Evolutionary conservation across 2,329 filamentous ascomycete genomes (phyloP), one percentile per base, ranked within the genome.

Genomic region (Corynespora cassiicola): DNA sequence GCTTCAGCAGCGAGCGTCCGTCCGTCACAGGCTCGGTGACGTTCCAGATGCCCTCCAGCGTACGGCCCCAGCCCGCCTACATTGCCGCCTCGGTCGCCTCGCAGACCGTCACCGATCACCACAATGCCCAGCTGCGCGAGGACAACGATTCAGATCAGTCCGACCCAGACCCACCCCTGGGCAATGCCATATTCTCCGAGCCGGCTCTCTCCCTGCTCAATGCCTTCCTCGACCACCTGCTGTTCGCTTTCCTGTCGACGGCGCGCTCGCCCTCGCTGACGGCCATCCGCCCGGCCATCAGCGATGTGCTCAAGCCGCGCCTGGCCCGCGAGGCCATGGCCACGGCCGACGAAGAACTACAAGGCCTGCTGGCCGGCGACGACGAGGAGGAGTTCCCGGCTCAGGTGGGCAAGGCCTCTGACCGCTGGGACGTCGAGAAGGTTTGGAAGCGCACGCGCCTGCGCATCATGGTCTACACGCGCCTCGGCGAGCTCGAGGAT

Each of bases 391-490:
- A 66, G 37, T 50, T 64, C 19, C 50, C 58, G 4, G 35, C 54
- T 10, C 53, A 64, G 22, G 57, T 60, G 19, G 52, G 26, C 16
- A 57, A 61, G 24, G 48, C 50, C 7, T 50, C 72, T 8, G 76
- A 77, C 2, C 82, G 86, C 52, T 97, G 92, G 82, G 90, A 97
- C 64, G 74, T 95, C n/a, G 88, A 96, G 63, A 78, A 91, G 39
- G 86, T 91, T 12, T 99, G 94, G 91, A 96, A 95, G 73, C 82
- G 94, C 52, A 94, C 91, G 0, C 84, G 94, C 37, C 73, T 99
- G 57, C 84, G 94, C 45, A 96, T 94, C 67, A 99, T 99, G 94
- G 92, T 99, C 15, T 97, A 97, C 66, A 97, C 91, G 7, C 91
- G 94, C 7, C 76, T 99, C 6, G 94, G 94, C 28, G 92, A 99